Evolutionary conservation across 1,284 basidiomycete species (phyloP), one percentile per base, ranked within the genome.

Genomic region (Leccinum insolens): DNA sequence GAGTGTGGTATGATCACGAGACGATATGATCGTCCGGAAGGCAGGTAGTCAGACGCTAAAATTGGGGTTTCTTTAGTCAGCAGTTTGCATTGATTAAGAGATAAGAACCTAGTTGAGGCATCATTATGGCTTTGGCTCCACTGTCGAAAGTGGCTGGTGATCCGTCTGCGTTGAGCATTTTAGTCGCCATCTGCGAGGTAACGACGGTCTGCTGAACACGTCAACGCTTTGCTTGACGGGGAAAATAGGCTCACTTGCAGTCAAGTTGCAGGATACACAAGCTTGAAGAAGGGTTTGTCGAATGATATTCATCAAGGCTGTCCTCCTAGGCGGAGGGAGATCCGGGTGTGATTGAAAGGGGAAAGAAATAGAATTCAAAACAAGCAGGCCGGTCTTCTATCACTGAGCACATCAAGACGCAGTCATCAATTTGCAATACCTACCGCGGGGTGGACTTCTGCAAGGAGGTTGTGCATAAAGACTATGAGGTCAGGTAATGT

Each of bases 171-270:
- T 86, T 84, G 61, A 91, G 76, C 70, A 91, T 79, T 73, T 89
- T 92, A 0, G 88, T 91, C 9, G 88, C 83, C 68, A 92, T 81
- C 75, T 93, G 91, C 46, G 87, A 88, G 4, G 90, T 92, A 44
- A 84, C 81, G 60, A 91, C 80, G 61, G 90, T 81, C 90, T 92
- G 65, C 49, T 41, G 57, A 31, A 67, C 62, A 61, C 65, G 64
- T 63, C 52, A 70, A 63, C 61, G 22, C n/a, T 37, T 41, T 59
- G 1, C 34, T 55, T 44, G 63, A 64, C 63, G 34, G 62, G 22
- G 44, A 62, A 62, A 63, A 44, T 15, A 58, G 39, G 61, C 61
- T 66, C 52, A 70, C 78, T 64, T 69, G 91, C 91, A 37, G 88
- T 84, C 62, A 92, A 68, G 63, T 83, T 84, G 64, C 80, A 79